These are phyloP conservation scores for Clitopilus passeckerianus DNA, from an alignment of 768 basidiomycete species.

Conservation along the genomic window DNA sequence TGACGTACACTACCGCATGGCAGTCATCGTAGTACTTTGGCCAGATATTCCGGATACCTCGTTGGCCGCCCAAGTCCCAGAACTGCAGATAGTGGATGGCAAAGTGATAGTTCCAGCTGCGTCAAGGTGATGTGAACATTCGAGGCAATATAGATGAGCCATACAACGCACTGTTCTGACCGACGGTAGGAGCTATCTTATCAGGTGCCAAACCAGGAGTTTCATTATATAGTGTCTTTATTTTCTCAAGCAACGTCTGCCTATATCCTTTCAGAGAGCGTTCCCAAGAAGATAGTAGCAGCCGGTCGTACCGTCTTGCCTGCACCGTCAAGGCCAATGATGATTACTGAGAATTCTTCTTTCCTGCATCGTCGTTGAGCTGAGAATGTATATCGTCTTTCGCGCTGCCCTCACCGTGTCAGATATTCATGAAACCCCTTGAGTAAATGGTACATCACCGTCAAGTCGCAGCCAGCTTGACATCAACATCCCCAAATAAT, in stretches of 20 bases:
- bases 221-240: slow-evolving; percentile 89
- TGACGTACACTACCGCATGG: slow-evolving; percentile 93
- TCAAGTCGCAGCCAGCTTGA: slow-evolving; percentile 9
- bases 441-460: slow-evolving; percentile 86
- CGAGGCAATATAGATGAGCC: not conserved
- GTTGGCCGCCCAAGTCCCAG: slow-evolving; percentile 95
- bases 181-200: slow-evolving; percentile 95
- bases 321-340: slow-evolving; percentile 89
- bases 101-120: slow-evolving; percentile 90
- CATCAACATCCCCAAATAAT: slow-evolving; percentile 22
- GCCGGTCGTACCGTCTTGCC: slow-evolving; percentile 76
- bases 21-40: slow-evolving; percentile 93
- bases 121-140: not conserved
- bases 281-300: not conserved
- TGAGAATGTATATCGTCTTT: not conserved
- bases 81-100: slow-evolving; percentile 90
- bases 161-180: slow-evolving; percentile 82
- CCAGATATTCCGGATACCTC: slow-evolving; percentile 94
- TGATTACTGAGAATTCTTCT: slow-evolving; percentile 91
- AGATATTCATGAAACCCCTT: slow-evolving; percentile 89
- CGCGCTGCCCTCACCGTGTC: slow-evolving; percentile 51
- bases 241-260: slow-evolving; percentile 86
- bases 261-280: slow-evolving; percentile 3
- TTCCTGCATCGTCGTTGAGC: slow-evolving; percentile 40
- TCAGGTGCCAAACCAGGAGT: slow-evolving; percentile 84